Evolutionary conservation across 2,329 filamentous ascomycete species (phyloP).

Genomic region (Monosporascus sp.): DNA sequence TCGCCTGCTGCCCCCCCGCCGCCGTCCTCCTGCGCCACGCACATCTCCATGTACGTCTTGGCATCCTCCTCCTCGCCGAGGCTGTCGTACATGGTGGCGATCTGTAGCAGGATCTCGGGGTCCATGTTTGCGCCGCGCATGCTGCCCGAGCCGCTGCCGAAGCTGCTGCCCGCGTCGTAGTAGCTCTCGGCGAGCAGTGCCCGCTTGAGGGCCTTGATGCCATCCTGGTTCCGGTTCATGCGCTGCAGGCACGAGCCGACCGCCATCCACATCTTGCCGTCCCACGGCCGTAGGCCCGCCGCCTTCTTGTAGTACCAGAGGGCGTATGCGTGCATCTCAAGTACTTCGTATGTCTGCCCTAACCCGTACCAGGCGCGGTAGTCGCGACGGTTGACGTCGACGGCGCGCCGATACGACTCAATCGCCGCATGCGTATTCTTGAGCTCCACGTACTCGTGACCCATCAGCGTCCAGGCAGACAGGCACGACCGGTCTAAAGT

Average conservation of each 20-base stretch:
- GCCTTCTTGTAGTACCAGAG: constrained; percentile 98
- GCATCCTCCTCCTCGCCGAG: constrained; percentile 74
- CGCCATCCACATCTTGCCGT: constrained; percentile 98
- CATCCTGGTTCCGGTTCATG: constrained; percentile 80
- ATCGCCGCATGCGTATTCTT: constrained; percentile 98
- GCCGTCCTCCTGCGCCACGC: constrained; percentile 86
- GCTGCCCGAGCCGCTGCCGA: constrained; percentile 42
- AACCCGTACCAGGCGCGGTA: constrained; percentile 98
- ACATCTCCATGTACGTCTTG: constrained; percentile 92
- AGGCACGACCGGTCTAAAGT: constrained; percentile 86
- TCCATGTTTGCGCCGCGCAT: constrained; percentile 64
- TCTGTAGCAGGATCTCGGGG: constrained; percentile 84
- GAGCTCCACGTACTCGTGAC: constrained; percentile 96
- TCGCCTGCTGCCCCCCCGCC: constrained; percentile 36
- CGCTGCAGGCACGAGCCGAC: constrained; percentile 88
- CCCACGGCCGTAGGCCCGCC: constrained; percentile 86
- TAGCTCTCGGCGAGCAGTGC: constrained; percentile 84
- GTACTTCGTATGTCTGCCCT: constrained; percentile 92
- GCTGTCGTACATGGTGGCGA: constrained; percentile 82
- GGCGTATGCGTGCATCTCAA: constrained; percentile 97
- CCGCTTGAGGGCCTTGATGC: constrained; percentile 91
- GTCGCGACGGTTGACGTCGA: constrained; percentile 92
- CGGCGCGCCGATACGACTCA: constrained; percentile 89
- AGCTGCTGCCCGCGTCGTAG: constrained; percentile 62
- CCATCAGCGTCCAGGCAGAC: constrained; percentile 97